phyloP scores from a whole-genome alignment of 139 green algal genomes.

The Chlamydomonas applanata region DNA sequence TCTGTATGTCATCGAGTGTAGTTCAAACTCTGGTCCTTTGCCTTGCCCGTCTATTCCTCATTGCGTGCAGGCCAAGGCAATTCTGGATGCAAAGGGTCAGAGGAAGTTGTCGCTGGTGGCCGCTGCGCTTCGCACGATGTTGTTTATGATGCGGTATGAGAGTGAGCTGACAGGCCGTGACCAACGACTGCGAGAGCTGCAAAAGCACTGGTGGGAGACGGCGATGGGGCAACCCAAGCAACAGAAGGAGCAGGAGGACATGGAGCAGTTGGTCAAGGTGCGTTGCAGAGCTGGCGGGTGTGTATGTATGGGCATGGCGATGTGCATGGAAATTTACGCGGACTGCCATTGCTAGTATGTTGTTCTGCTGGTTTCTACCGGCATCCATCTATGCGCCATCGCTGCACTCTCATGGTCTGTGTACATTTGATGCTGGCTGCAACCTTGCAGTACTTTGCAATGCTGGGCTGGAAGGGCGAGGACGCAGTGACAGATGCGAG shows the following conservation, averaged over 20 bases:
- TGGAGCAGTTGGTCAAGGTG: constrained; percentile 22
- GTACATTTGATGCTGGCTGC: not conserved
- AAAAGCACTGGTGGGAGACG: constrained; percentile 40
- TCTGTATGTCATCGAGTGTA: too few species aligned
- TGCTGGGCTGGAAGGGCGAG: constrained; percentile 32
- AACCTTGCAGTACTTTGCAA: constrained; percentile 17
- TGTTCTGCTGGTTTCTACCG: too few species aligned
- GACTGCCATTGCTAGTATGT: too few species aligned
- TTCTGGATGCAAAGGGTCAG: constrained; percentile 4
- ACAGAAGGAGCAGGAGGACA: constrained; percentile 25
- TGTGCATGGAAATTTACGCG: too few species aligned
- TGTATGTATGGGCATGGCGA: too few species aligned
- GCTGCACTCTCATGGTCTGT: not conserved
- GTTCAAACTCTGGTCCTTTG: too few species aligned
- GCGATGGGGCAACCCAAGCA: constrained; percentile 15
- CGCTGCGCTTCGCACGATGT: constrained; percentile 32
- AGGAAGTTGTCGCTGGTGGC: constrained; percentile 39
- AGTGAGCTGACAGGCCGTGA: constrained; percentile 18
- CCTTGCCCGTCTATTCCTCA: too few species aligned
- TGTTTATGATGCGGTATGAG: constrained; percentile 63
- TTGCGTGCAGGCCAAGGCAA: too few species aligned
- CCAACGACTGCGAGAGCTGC: constrained; percentile 38
- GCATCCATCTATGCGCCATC: too few species aligned
- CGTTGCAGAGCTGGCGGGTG: not conserved
- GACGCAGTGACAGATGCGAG: constrained; percentile 20